phyloP scores from a whole-genome alignment of 73 alveolate genomes.

The Uronychia binucleata region DNA sequence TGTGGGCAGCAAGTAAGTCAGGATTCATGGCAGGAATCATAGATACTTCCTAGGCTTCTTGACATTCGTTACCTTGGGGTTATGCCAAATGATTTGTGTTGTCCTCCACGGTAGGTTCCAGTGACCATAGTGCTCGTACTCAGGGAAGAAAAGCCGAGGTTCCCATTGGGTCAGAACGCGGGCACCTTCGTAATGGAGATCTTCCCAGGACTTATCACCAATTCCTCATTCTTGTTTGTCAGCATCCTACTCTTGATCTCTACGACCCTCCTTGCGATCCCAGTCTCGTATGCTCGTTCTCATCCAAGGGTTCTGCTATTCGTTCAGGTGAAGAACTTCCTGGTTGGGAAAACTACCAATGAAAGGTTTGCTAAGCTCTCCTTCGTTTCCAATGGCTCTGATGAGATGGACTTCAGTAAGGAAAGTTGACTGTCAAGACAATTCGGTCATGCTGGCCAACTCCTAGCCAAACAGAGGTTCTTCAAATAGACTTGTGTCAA shows the following conservation, averaged over 20 bases:
- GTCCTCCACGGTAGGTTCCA: background rate
- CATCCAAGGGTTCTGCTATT: slow-evolving; percentile 19
- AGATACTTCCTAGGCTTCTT: background rate
- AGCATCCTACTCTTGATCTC: background rate
- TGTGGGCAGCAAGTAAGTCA: slow-evolving; percentile 52
- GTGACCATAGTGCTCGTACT: background rate
- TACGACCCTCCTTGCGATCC: background rate
- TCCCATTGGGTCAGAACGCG: background rate
- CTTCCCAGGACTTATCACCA: background rate
- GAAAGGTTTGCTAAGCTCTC: slow-evolving; percentile 32
- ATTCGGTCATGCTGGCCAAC: background rate
- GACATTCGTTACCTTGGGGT: background rate
- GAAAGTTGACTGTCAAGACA: background rate
- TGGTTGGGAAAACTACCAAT: slow-evolving; percentile 42
- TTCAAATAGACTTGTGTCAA: no score
- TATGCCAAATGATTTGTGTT: background rate
- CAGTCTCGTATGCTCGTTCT: background rate
- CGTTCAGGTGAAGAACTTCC: slow-evolving; percentile 28
- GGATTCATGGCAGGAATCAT: background rate
- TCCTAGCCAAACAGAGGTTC: background rate
- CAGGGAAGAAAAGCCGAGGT: background rate
- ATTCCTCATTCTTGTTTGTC: background rate
- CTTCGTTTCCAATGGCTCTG: background rate
- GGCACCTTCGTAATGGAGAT: background rate
- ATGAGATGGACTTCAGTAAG: background rate